Base-by-base conservation (phyloP, 2,329 filamentous ascomycete species). In the Hysterium pulicare region DNA sequence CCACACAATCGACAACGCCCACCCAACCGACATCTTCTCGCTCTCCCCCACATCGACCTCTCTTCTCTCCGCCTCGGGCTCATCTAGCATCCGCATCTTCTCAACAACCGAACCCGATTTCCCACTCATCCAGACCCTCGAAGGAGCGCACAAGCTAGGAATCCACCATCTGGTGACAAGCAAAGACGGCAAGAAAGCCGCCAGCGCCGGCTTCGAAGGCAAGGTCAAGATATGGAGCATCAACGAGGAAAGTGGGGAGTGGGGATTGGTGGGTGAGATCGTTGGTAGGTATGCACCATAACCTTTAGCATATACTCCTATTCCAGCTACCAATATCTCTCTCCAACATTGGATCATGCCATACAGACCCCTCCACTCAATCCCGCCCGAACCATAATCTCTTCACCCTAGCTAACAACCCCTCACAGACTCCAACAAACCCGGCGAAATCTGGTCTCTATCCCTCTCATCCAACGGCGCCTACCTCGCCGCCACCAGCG, bases 121-220 rank as follows among this genome's bases (percentile, higher is more conserved):
- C 50, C 83, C 88, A 2, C 78, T 95, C 49, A 75, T 78, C 10
- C 93, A 98, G 65, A 87, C 84, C 17, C 79, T 98, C 46, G 73
- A 83, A 40, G 79, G 80, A 52, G 90, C 86, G 22, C 93, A 98
- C 71, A 84, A 84, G 52, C 79, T 95, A 24, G 93, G 93, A 53
- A 93, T 89, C 61, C 93, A 98, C 70, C 93, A 98, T 69, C 73
- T 97, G 38, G 83, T 82, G 48, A 84, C 85, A 63, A 72, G 82
- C 67, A 74, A 70, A 31, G 77, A 86, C 53, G 90, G 89, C 33
- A 80, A 76, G 40, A 76, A 82, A 41, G 87, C 87, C 13, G 89
- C 87, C 3, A 94, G 84, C 46, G 87, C 84, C 11, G 94, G 93
- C 0, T 98, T 98, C 59, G 88, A 83, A 15, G 91, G 94, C 31